Percentiles rank a stretch among this genome's conserved stretches.
Conservation (phyloP, 108 stramenopile genomes). For the Mediolabrus comicus region DNA sequence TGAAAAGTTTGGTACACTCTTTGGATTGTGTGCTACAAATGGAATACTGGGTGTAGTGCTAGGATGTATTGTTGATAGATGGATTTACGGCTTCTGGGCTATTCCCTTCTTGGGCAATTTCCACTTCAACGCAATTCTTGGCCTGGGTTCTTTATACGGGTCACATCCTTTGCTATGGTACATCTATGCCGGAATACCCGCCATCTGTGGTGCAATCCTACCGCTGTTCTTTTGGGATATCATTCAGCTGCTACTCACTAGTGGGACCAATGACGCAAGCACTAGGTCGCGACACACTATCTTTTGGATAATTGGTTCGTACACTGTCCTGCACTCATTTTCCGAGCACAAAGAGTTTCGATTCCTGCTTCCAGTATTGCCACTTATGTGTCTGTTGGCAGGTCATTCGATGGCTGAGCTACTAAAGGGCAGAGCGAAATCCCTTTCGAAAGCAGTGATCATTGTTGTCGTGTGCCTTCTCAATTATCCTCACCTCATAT, state of each 20-base stretch:
- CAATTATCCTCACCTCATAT: slow-evolving; percentile 57
- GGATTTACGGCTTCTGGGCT: slow-evolving; percentile 82
- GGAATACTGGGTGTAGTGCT: slow-evolving; percentile 57
- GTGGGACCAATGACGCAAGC: neutral
- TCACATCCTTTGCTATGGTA: slow-evolving; percentile 87
- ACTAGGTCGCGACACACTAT: slow-evolving; percentile 38
- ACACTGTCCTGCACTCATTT: slow-evolving; percentile 73
- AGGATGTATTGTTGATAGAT: slow-evolving; percentile 65
- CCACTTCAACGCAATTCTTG: slow-evolving; percentile 83
- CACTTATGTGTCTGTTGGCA: slow-evolving; percentile 74
- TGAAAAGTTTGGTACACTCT: slow-evolving; percentile 11
- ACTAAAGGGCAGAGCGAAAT: neutral
- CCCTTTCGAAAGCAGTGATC: neutral
- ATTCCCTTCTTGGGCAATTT: slow-evolving; percentile 81
- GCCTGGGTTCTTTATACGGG: slow-evolving; percentile 78
- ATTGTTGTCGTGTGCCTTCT: slow-evolving; percentile 44
- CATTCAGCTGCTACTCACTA: neutral
- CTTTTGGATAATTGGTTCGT: slow-evolving; percentile 55
- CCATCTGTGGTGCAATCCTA: slow-evolving; percentile 61
- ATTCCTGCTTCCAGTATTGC: slow-evolving; percentile 88
- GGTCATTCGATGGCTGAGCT: slow-evolving; percentile 41
- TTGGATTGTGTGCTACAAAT: slow-evolving; percentile 53
- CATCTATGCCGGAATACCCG: slow-evolving; percentile 75
- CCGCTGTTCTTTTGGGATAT: slow-evolving; percentile 62
- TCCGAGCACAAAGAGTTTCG: slow-evolving; percentile 95